Conservation (phyloP, 2,329 filamentous ascomycete species). For the Nectriaceae sp. region DNA sequence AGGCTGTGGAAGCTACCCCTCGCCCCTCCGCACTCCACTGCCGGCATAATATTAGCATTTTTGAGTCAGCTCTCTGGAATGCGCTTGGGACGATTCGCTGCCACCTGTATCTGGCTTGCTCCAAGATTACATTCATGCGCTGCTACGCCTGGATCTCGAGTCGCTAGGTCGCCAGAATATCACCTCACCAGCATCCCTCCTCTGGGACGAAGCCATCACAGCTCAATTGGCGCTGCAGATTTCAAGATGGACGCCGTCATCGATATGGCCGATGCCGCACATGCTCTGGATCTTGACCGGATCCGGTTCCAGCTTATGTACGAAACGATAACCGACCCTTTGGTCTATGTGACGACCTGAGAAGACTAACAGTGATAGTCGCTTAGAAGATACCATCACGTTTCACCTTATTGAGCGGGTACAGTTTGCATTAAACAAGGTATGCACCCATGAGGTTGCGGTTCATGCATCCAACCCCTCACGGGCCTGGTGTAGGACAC, state of each 20-base stretch:
- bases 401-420: conserved; percentile 96
- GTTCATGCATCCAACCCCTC: not conserved
- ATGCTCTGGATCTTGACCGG: conserved; percentile 84
- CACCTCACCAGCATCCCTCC: not conserved
- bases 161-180: not conserved
- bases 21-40: not conserved
- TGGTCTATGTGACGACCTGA: not conserved
- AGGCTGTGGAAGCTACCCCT: not conserved
- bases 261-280: conserved; percentile 80
- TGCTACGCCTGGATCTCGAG: not conserved
- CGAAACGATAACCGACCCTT: conserved; percentile 28
- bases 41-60: too few relatives aligned
- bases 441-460: conserved; percentile 16
- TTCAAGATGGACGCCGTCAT: conserved; percentile 81
- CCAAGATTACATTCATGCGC: not conserved
- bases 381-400: conserved; percentile 95
- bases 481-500: too few relatives aligned
- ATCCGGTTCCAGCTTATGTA: conserved; percentile 95
- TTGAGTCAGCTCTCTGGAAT: not conserved
- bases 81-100: not conserved
- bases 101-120: not conserved
- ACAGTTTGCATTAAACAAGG: conserved; percentile 88
- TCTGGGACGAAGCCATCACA: not conserved
- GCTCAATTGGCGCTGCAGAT: conserved; percentile 8
- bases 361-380: conserved; percentile 55